Percentiles rank a stretch among this genome's conserved stretches.
Evolutionary conservation across 2,329 filamentous ascomycete genomes (phyloP).

Genomic region (Trichophaea hybrida): DNA sequence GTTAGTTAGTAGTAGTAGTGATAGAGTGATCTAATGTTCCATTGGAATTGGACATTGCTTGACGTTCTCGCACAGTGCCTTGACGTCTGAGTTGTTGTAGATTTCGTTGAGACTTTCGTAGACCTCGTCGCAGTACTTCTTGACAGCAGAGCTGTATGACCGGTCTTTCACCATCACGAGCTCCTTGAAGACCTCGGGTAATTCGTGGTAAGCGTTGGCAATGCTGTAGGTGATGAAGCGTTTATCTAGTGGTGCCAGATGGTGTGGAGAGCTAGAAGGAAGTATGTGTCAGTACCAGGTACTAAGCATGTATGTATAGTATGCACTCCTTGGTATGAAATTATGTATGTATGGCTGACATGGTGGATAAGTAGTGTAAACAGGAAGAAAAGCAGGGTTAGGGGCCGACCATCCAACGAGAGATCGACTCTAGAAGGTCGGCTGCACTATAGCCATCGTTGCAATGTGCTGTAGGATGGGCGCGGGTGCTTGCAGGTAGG

Average conservation of each 20-base stretch:
- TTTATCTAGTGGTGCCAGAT: slow-evolving; percentile 2
- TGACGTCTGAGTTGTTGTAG: neutral
- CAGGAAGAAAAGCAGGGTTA: slow-evolving; percentile 2
- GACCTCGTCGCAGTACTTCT: slow-evolving; percentile 7
- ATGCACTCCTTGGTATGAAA: neutral
- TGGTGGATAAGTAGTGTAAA: neutral
- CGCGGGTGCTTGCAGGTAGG: neutral
- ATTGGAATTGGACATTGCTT: neutral
- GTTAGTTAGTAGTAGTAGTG: neutral
- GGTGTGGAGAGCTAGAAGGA: slow-evolving; percentile 1
- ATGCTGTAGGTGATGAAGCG: slow-evolving; percentile 1
- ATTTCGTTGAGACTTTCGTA: neutral
- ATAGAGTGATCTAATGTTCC: neutral
- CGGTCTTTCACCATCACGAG: neutral
- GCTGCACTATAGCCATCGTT: neutral
- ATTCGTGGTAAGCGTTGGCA: neutral
- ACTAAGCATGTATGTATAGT: neutral
- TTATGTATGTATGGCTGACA: neutral
- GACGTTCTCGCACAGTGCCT: neutral
- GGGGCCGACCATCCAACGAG: neutral
- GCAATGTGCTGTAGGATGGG: neutral
- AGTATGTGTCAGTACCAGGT: neutral
- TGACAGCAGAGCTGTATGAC: neutral
- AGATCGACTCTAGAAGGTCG: neutral
- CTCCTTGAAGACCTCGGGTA: slow-evolving; percentile 1